Conservation (phyloP, 768 basidiomycete species). For the Coprinopsis strossmayeri region DNA sequence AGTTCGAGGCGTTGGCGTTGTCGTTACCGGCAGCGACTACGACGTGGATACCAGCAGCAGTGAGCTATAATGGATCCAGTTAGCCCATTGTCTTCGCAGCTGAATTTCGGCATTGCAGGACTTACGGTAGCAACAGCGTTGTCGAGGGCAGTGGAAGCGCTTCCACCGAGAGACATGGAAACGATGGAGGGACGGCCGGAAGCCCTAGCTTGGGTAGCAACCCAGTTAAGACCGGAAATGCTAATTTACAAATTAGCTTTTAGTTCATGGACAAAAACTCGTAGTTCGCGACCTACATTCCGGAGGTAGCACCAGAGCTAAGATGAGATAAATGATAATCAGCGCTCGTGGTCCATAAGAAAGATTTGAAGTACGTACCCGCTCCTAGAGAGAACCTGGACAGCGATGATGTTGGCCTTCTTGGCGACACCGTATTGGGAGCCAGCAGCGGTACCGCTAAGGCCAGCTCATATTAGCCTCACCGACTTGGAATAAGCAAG, state of each 20-base stretch:
- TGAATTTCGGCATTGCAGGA: neutral
- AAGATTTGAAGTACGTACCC: too few relatives aligned
- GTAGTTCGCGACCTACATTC: constrained; percentile 11
- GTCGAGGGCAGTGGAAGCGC: constrained; percentile 21
- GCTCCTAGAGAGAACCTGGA: constrained; percentile 32
- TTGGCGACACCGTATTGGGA: constrained; percentile 21
- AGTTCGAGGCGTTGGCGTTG: constrained; percentile 19
- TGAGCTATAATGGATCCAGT: constrained; percentile 15
- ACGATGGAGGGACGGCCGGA: constrained; percentile 23
- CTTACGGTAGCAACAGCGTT: constrained; percentile 21
- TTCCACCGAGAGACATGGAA: constrained; percentile 28
- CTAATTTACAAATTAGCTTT: constrained; percentile 6
- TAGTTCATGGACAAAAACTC: neutral
- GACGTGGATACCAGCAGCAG: constrained; percentile 24
- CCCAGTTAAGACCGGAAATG: constrained; percentile 25
- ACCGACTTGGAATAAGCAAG: neutral
- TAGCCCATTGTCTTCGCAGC: neutral
- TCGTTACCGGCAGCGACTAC: constrained; percentile 27
- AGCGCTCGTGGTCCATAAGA: too few relatives aligned
- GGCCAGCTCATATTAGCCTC: neutral
- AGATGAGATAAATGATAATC: too few relatives aligned
- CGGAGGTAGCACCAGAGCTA: constrained; percentile 14
- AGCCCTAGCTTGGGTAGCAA: constrained; percentile 13
- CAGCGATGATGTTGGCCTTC: constrained; percentile 29
- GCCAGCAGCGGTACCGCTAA: constrained; percentile 21